Evolutionary conservation across 495 filamentous ascomycete species (phyloP).

Genomic region (Aspergillus taichungensis): DNA sequence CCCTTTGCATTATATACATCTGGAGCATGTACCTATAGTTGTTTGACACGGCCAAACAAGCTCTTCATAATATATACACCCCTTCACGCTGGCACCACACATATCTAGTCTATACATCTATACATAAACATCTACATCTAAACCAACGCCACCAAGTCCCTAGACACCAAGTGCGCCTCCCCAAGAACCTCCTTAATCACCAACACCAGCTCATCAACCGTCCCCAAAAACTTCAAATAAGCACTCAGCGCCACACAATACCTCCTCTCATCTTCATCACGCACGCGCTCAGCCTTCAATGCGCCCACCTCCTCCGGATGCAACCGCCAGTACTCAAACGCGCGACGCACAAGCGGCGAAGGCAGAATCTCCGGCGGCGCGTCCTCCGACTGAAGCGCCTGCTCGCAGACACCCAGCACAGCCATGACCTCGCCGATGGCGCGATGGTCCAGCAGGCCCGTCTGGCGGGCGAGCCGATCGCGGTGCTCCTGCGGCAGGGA

Average conservation of each 20-base stretch:
- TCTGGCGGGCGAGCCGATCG: constrained; percentile 15
- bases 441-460: constrained; percentile 30
- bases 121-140: not conserved
- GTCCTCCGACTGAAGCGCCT: constrained; percentile 34
- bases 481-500: constrained; percentile 26
- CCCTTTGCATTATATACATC: too few relatives aligned
- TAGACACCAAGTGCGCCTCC: constrained; percentile 30
- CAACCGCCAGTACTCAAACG: constrained; percentile 20
- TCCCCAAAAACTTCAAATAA: constrained; percentile 28
- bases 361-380: constrained; percentile 34
- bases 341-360: constrained; percentile 28
- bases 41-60: too few relatives aligned
- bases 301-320: constrained; percentile 10
- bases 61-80: too few relatives aligned
- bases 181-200: constrained; percentile 34
- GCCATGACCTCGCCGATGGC: constrained; percentile 36
- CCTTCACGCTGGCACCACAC: too few relatives aligned
- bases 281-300: constrained; percentile 20
- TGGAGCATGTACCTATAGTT: too few relatives aligned
- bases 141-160: constrained; percentile 5
- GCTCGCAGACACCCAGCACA: constrained; percentile 30
- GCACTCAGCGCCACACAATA: constrained; percentile 34
- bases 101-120: too few relatives aligned
- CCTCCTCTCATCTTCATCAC: constrained; percentile 29
- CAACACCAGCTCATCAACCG: constrained; percentile 34